phyloP scores from a whole-genome alignment of 208 protist species.

The Histomonas meleagridis region DNA sequence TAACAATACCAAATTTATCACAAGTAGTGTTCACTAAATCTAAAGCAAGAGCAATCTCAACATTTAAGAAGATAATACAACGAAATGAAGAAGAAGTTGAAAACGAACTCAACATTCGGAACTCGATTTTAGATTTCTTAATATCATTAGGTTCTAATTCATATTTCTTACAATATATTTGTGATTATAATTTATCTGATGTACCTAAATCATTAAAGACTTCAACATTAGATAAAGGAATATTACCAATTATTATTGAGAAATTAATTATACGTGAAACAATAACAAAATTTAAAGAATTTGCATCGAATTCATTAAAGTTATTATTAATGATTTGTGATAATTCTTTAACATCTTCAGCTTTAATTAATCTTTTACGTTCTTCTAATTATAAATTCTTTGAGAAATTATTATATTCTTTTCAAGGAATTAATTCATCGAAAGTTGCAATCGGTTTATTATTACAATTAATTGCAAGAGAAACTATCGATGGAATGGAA shows the following conservation, averaged over 20 bases:
- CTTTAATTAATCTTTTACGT: background rate
- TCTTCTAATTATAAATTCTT: background rate
- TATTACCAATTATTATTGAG: background rate
- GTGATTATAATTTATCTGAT: background rate
- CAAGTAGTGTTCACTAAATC: background rate
- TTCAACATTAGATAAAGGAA: conserved; percentile 21
- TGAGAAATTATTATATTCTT: background rate
- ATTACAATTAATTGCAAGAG: background rate
- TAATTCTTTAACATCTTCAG: background rate
- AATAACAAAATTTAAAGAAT: background rate
- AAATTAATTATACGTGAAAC: background rate
- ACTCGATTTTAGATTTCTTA: background rate
- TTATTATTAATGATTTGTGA: conserved; percentile 6
- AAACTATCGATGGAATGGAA: background rate
- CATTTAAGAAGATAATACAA: background rate
- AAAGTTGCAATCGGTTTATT: background rate
- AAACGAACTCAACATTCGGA: background rate
- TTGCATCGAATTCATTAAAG: background rate
- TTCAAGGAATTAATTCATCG: background rate
- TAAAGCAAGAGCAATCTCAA: background rate
- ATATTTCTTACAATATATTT: background rate
- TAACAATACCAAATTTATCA: background rate
- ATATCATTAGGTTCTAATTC: background rate
- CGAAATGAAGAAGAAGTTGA: background rate
- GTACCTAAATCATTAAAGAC: background rate